Evolutionary conservation across 2,329 filamentous ascomycete species (phyloP).

Genomic region (Clonostachys rhizophaga): DNA sequence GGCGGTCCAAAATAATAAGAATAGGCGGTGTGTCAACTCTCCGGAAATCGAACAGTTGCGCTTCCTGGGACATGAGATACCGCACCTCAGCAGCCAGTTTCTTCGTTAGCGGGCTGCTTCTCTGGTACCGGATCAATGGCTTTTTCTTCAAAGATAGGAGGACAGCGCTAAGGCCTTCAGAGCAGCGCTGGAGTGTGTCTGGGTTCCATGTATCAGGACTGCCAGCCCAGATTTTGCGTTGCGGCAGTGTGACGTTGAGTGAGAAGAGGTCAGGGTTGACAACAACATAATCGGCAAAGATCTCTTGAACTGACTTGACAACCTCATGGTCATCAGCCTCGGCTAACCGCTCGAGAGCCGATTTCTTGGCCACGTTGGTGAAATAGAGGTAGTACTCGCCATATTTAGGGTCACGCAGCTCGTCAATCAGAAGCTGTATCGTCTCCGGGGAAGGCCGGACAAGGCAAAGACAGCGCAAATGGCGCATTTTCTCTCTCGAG

Average conservation of each 20-base stretch:
- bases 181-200: conserved; percentile 79
- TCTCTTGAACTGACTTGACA: conserved; percentile 88
- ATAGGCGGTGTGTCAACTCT: conserved; percentile 94
- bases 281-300: conserved; percentile 93
- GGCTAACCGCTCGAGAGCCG: conserved; percentile 84
- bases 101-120: conserved; percentile 83
- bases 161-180: conserved; percentile 81
- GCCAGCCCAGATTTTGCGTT: conserved; percentile 74
- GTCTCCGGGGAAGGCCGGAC: conserved; percentile 88
- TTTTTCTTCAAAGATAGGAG: conserved; percentile 93
- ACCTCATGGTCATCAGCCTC: conserved; percentile 98
- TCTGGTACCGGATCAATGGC: conserved; percentile 88
- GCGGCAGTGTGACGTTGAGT: conserved; percentile 66
- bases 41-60: conserved; percentile 93
- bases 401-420: conserved; percentile 93
- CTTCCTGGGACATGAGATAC: conserved; percentile 91
- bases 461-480: conserved; percentile 89
- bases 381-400: conserved; percentile 97
- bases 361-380: conserved; percentile 97
- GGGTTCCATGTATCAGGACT: conserved; percentile 86
- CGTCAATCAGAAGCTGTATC: conserved; percentile 90
- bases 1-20: conserved; percentile 80
- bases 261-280: conserved; percentile 93
- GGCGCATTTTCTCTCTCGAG: conserved; percentile 93
- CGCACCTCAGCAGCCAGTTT: conserved; percentile 91